Evolutionary conservation across 768 basidiomycete genomes (phyloP), one percentile per base, ranked within the genome.

Genomic region (Obba rivulosa): DNA sequence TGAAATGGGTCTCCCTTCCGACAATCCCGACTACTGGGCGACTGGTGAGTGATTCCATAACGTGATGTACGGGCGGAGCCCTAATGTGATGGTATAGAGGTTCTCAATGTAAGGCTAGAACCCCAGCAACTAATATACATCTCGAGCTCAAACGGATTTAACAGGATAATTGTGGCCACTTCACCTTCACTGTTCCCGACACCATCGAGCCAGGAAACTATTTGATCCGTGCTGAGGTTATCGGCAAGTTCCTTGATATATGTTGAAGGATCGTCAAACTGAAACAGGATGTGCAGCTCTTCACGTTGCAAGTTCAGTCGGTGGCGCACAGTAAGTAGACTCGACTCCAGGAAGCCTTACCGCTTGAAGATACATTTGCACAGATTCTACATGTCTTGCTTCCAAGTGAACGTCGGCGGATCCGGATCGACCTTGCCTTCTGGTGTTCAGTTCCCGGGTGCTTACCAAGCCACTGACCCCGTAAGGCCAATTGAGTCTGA

Each of bases 121-220:
- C 45, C 4, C 16, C 13, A 9, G 17, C 4, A 10, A 16, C 18
- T n/a, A 10, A 36, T 18, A 2, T 1, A 18, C 2, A 28, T 21
- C 31, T 31, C 9, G 20, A 21, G 13, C 14, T 40, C 44, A 38
- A 37, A 1, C 16, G 4, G n/a, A n/a, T 45, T 36, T 16, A 22
- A 11, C 21, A 73, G 69, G 69, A 76, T 46, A 77, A 78, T 61
- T 78, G 76, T 47, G 76, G 76, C n/a, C 75, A 77, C 57, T 76
- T 66, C 56, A 74, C 72, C 2, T 75, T 78, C 69, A 75, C 66
- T 35, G 65, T 75, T 24, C 75, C 75, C 10, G 38, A 53, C 2
- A 63, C 61, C 45, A 68, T 76, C 50, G 67, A 68, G 3, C 65
- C 72, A 35, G 74, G 74, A 9, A 61, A 75, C 54, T 76, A 75